Evolutionary conservation across 2,329 filamentous ascomycete species (phyloP), one percentile per base, ranked within the genome.

Genomic region (Scedosporium apiospermum): DNA sequence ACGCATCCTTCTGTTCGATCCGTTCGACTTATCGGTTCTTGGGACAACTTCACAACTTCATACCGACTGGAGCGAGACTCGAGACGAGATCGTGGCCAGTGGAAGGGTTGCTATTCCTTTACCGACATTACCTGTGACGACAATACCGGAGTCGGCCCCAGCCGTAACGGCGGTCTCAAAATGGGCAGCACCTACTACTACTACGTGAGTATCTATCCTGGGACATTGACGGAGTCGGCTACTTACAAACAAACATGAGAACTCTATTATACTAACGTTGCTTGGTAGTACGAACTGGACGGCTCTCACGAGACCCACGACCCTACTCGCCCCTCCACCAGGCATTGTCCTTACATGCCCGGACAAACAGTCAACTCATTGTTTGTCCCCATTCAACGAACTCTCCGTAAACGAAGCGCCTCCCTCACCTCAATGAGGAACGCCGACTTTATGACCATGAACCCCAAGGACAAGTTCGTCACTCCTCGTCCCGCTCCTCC

Each of bases 101-200:
- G 92, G 92, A 87, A 87, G 70, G 93, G 92, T 53, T 96, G 91
- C 73, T 90, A 95, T 77, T 85, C 85, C 44, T 96, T 96, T 75
- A 86, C 88, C 65, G 86, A 95, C 73, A 95, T 96, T 71, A 86
- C 91, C 68, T 91, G 88, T 69, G 91, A 96, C 74, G 90, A 91
- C 63, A 81, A 88, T 64, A 72, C 79, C 58, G 74, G 78, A 60
- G 67, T 65, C 60, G 74, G 74, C 26, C 61, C 53, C 26, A 55
- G 38, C 41, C 53, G 91, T 68, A 84, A 84, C 67, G 92, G 92
- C 63, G 93, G 89, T 61, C 81, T 97, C 66, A 95, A 89, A 74
- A 96, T 96, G 90, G 93, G 93, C 55, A 86, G 89, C 64, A 95
- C 88, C 16, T 97, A 97, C 75, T 97, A 93, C 82, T 98, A 96